Conservation (phyloP, 1,284 basidiomycete genomes). For the Malassezia dermatis region DNA sequence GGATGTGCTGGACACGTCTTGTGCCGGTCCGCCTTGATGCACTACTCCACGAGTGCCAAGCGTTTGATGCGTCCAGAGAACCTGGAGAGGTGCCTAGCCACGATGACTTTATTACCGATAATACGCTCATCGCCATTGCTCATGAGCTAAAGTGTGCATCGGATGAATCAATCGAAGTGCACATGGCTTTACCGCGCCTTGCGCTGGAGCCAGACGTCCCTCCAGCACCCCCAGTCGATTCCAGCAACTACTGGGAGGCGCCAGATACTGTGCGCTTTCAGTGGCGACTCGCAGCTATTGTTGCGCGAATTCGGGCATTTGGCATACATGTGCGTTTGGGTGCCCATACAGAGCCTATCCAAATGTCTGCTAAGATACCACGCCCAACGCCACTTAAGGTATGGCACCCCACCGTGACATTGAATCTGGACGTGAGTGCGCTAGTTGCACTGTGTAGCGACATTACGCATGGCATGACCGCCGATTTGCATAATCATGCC, state of each 20-base stretch:
- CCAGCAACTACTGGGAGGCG: slow-evolving; percentile 1
- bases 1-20: slow-evolving; percentile 6
- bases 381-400: slow-evolving; percentile 13
- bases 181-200: neutral
- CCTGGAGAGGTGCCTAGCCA: neutral
- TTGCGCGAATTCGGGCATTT: slow-evolving; percentile 5
- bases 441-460: slow-evolving; percentile 36
- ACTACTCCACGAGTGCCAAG: slow-evolving; percentile 10
- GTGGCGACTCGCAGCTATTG: slow-evolving; percentile 22
- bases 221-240: neutral
- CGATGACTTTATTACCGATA: neutral
- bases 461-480: slow-evolving; percentile 19
- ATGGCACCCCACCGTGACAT: slow-evolving; percentile 16
- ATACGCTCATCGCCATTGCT: neutral
- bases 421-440: slow-evolving; percentile 39
- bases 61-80: neutral
- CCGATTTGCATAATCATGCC: neutral
- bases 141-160: neutral
- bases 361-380: slow-evolving; percentile 17
- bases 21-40: slow-evolving; percentile 2
- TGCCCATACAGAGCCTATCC: neutral
- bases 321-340: slow-evolving; percentile 20
- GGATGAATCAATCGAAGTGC: neutral
- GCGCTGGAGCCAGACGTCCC: neutral
- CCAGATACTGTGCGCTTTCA: slow-evolving; percentile 23